Base-by-base conservation (phyloP, 306 rosid species). In the Gynostemma pentaphyllum region DNA sequence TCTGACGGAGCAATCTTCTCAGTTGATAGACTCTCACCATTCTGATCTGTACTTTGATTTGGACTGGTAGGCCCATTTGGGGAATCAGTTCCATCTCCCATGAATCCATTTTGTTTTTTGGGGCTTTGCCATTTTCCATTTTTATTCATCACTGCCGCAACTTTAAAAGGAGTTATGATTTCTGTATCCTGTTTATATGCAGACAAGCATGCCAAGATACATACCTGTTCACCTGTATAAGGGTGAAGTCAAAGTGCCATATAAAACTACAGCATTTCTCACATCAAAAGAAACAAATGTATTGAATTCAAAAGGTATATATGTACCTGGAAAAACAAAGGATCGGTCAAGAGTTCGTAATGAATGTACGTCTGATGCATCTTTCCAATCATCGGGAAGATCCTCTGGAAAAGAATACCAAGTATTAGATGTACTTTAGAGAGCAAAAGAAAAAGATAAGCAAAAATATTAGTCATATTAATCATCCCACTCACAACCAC, bases 121-220 rank as follows among this genome's bases (percentile, higher is more conserved):
- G 82, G 79, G 71, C 68, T 76, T 37, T 84, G 82, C 56, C 72
- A 64, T 67, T 51, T 69, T 72, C 79, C 94, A 79, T 86, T 79
- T 83, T 86, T 78, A 77, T 71, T 82, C 81, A 72, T 78, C 64
- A 70, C 77, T 32, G 90, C 92, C 41, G 94, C 87, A 65, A 79
- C 83, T 81, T 90, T 76, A 69, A 85, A 88, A 27, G 96, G 95
- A 59, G 96, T 73, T 21, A 85, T 78, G 62, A 82, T 76, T 79
- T 83, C 87, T 47, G 80, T 70, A 74, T 92, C 94, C 80, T 86
- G 88, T 82, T 84, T 78, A 79, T 77, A 81, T 22, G 94, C 96
- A 64, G 96, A 86, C 80, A 92, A 83, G 87, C 96, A 86, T 66
- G 95, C 99, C 81, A 92, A 74, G 74, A 92, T 76, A 73, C 87